These are phyloP conservation scores for Kitagawia praeruptora DNA, from an alignment of 129 eudicot genomes.

Conservation along the genomic window DNA sequence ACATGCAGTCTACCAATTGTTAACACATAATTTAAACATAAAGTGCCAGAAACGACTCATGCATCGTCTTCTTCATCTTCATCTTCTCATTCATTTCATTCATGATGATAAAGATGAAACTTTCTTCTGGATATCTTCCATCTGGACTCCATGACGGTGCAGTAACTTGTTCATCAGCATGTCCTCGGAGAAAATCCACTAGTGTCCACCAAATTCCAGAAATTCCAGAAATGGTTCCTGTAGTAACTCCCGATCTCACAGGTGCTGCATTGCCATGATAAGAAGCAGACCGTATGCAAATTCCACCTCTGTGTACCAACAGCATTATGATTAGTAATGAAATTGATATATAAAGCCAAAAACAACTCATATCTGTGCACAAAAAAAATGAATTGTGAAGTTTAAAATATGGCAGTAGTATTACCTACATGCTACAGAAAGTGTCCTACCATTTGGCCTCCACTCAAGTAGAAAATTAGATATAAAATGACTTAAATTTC, in stretches of 20 bases:
- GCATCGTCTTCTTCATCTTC: too few species aligned
- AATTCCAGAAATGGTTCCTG: conserved; percentile 58
- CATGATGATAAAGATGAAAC: too few species aligned
- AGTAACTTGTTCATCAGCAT: conserved; percentile 1
- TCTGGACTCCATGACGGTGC: too few species aligned
- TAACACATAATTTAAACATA: too few species aligned
- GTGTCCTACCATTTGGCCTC: conserved; percentile 82
- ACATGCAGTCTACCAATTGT: too few species aligned
- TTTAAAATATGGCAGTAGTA: conserved; percentile 1
- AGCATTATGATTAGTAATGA: not conserved
- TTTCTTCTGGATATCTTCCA: too few species aligned
- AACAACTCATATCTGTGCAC: not conserved
- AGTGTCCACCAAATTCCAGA: conserved; percentile 69
- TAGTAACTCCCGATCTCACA: conserved; percentile 64
- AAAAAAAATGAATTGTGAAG: not conserved
- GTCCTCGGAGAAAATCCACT: conserved; percentile 77
- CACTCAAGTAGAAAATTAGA: conserved; percentile 26
- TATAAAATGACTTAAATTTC: too few species aligned
- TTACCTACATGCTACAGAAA: conserved; percentile 92
- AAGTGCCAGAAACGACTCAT: too few species aligned
- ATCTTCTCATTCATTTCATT: too few species aligned
- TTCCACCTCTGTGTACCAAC: conserved; percentile 67
- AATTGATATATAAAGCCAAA: not conserved
- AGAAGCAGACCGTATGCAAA: conserved; percentile 96
- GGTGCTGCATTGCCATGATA: conserved; percentile 81